Evolutionary conservation across 169 alveolate species (phyloP), one percentile per base, ranked within the genome.

Genomic region (Plasmodium vinckei): DNA sequence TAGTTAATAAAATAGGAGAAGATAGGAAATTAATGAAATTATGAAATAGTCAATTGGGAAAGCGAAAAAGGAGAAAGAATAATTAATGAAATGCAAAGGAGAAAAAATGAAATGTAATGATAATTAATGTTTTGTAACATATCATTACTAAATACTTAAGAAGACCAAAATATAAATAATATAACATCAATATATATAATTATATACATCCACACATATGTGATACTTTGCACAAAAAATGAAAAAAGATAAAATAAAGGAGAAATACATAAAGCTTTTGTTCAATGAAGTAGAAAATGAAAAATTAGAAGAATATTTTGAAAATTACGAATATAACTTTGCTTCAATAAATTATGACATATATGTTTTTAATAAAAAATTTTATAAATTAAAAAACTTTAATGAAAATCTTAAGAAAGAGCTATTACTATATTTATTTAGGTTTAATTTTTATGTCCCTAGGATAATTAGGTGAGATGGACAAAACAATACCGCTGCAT

Each of bases 381-480:
- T 12, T 54, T 79, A 79, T 61, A 67, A 69, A 79, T 9, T 79
- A 17, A 79, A 54, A 69, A 79, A 47, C 60, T 23, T 51, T 51
- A 23, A 79, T 51, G 90, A 69, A n/a, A 46, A 25, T 25, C 42
- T 68, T 27, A 46, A 56, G 56, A 68, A 79, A 64, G 56, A 71
- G 51, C 54, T 79, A 27, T 60, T 79, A n/a, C 65, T 67, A 47
- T 79, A 57, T 53, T 56, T 79, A 42, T 53, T 23, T 67, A 79
- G 47, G 25, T 42, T 56, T 23, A 79, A 79, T 47, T 79, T 79
- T 79, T 68, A 79, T 25, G 39, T 67, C 23, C 90, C 90, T 23
- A 79, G 53, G 33, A 68, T 65, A 59, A 79, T 79, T 44, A 79
- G 60, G 90, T 79, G 67, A 65, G n/a, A 27, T 54, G 51, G 72